Percentiles rank a stretch among this genome's conserved stretches.
These are phyloP conservation scores for Silene uniflora DNA, from an alignment of 148 eudicot genomes.

Conservation along the genomic window DNA sequence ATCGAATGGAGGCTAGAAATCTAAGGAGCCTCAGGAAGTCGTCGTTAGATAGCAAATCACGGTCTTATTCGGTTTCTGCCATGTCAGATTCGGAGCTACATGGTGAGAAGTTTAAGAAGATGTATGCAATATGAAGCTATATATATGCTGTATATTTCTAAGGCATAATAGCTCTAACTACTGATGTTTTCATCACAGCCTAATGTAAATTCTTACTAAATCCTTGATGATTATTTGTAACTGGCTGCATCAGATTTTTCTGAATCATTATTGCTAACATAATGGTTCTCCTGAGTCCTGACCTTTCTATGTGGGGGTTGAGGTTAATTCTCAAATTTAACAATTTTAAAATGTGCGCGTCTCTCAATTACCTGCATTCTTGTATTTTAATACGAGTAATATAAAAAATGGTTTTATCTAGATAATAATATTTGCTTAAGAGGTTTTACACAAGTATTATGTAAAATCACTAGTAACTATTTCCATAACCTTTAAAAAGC, in stretches of 20 bases:
- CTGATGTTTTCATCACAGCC: slow-evolving; percentile 9
- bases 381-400: too few species aligned
- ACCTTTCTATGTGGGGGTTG: too few species aligned
- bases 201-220: slow-evolving; percentile 10
- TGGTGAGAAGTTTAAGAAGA: slow-evolving; percentile 50
- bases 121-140: slow-evolving; percentile 55
- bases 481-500: too few species aligned
- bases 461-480: too few species aligned
- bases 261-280: not conserved
- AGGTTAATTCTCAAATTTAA: too few species aligned
- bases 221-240: slow-evolving; percentile 12
- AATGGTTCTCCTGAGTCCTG: too few species aligned
- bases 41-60: slow-evolving; percentile 40
- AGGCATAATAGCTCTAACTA: not conserved
- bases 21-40: slow-evolving; percentile 46
- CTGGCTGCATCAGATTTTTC: slow-evolving; percentile 13
- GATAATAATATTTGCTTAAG: too few species aligned
- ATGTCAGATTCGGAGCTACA: slow-evolving; percentile 47
- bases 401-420: too few species aligned
- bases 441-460: too few species aligned
- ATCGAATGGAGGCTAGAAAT: slow-evolving; percentile 56
- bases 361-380: too few species aligned
- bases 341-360: too few species aligned
- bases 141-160: not conserved
- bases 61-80: slow-evolving; percentile 41